Conservation (phyloP, 2,329 filamentous ascomycete genomes). For the Colletotrichum gigasporum region DNA sequence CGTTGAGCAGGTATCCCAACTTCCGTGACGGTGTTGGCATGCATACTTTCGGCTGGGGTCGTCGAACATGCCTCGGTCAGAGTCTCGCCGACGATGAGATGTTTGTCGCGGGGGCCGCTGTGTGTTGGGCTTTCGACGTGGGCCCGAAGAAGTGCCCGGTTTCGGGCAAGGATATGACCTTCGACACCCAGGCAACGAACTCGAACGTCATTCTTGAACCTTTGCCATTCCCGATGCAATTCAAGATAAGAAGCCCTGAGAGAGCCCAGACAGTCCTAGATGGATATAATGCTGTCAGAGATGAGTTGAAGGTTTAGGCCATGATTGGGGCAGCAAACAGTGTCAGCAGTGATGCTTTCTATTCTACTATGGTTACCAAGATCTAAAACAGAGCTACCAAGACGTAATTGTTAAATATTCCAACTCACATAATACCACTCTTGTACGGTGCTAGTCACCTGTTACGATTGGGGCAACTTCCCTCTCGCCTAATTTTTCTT, state of each 20-base stretch:
- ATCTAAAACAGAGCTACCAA: too few relatives aligned
- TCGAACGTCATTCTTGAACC: constrained; percentile 64
- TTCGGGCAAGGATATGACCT: constrained; percentile 52
- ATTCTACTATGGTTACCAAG: too few relatives aligned
- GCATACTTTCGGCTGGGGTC: constrained; percentile 73
- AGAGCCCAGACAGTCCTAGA: constrained; percentile 48
- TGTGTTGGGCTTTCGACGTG: constrained; percentile 61
- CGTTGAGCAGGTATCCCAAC: constrained; percentile 69
- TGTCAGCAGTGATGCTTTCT: too few relatives aligned
- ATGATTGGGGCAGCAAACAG: too few relatives aligned
- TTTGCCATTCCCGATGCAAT: constrained; percentile 54
- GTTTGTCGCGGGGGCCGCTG: constrained; percentile 56
- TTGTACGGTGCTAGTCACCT: too few relatives aligned
- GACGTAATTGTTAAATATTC: too few relatives aligned
- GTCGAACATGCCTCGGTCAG: constrained; percentile 70
- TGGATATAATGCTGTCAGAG: constrained; percentile 45
- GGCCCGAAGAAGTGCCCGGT: constrained; percentile 48
- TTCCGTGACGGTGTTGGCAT: constrained; percentile 67
- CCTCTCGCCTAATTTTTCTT: too few relatives aligned
- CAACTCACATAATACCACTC: too few relatives aligned
- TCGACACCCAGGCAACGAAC: constrained; percentile 61
- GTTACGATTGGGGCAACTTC: too few relatives aligned
- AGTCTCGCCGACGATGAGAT: constrained; percentile 70
- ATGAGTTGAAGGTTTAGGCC: constrained; percentile 40
- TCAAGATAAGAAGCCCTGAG: constrained; percentile 51